A percentile compares a stretch with the other conserved stretches of the same genome.
These are phyloP conservation scores for Kwoniella heveanensis DNA, from an alignment of 768 basidiomycete species.

Conservation along the genomic window DNA sequence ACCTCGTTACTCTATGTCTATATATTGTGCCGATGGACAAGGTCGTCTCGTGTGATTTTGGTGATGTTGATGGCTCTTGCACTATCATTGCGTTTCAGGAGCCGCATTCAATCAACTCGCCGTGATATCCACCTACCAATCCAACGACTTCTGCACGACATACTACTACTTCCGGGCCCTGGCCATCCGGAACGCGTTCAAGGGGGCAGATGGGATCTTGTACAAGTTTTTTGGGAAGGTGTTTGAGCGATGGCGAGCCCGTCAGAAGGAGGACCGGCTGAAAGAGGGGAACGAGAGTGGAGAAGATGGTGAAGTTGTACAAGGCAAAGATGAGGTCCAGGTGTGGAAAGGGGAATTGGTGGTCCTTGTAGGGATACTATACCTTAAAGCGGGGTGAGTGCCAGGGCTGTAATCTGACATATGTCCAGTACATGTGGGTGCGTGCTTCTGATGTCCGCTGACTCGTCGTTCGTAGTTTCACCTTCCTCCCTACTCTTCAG, in stretches of 20 bases:
- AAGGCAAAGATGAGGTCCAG: slow-evolving; percentile 58
- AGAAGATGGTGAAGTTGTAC: slow-evolving; percentile 20
- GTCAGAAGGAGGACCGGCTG: slow-evolving; percentile 4
- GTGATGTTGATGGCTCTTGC: background rate
- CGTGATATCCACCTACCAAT: slow-evolving; percentile 80
- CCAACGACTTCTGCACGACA: slow-evolving; percentile 76
- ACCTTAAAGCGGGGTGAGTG: slow-evolving; percentile 59
- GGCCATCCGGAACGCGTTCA: slow-evolving; percentile 81
- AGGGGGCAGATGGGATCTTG: slow-evolving; percentile 83
- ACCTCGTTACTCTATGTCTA: background rate
- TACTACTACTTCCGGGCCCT: slow-evolving; percentile 89
- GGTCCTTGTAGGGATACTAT: slow-evolving; percentile 70
- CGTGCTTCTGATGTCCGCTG: too few species aligned
- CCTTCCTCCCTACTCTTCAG: slow-evolving; percentile 28
- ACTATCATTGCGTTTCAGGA: slow-evolving; percentile 32
- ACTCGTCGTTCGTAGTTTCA: slow-evolving; percentile 38
- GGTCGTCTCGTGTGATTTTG: too few species aligned
- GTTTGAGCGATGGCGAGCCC: slow-evolving; percentile 61
- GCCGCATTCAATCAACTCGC: slow-evolving; percentile 96
- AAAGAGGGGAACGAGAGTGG: slow-evolving; percentile 1
- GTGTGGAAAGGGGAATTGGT: slow-evolving; percentile 74
- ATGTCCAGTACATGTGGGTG: too few species aligned
- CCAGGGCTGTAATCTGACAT: too few species aligned
- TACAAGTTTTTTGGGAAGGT: slow-evolving; percentile 69
- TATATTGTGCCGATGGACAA: too few species aligned